Evolutionary conservation across 495 filamentous ascomycete genomes (phyloP).

Genomic region (Rostrohypoxylon terebratum): DNA sequence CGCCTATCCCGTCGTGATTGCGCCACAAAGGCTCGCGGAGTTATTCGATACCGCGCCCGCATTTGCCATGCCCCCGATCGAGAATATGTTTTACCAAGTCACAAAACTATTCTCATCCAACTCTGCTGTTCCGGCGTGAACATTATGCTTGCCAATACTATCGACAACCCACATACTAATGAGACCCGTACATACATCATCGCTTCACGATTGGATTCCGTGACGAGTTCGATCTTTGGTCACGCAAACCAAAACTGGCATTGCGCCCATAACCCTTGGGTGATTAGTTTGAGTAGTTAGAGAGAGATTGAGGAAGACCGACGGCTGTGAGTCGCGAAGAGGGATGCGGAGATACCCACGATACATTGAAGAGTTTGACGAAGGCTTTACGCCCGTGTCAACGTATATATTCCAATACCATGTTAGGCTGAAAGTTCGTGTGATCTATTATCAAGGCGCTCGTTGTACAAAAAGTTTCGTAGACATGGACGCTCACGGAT

Average conservation of each 20-base stretch:
- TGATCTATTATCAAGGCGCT: background rate
- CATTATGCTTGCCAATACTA: background rate
- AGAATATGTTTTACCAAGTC: slow-evolving; percentile 81
- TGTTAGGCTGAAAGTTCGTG: background rate
- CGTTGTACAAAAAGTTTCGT: background rate
- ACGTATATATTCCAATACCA: background rate
- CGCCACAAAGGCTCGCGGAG: slow-evolving; percentile 73
- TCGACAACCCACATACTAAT: background rate
- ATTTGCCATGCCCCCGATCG: slow-evolving; percentile 80
- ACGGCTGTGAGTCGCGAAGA: background rate
- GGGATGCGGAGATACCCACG: background rate
- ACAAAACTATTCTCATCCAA: slow-evolving; percentile 68
- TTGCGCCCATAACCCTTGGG: background rate
- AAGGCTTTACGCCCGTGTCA: background rate
- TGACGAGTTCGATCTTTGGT: background rate
- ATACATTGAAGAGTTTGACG: background rate
- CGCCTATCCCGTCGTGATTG: slow-evolving; percentile 64
- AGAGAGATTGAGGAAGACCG: background rate
- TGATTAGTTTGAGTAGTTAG: background rate
- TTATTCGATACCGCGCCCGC: slow-evolving; percentile 80
- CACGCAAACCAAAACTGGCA: background rate
- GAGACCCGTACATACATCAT: background rate
- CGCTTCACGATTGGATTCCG: background rate
- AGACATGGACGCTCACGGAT: background rate
- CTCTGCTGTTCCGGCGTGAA: slow-evolving; percentile 40